These are phyloP conservation scores for Pholiota microspora DNA, from an alignment of 768 basidiomycete genomes.

Conservation along the genomic window DNA sequence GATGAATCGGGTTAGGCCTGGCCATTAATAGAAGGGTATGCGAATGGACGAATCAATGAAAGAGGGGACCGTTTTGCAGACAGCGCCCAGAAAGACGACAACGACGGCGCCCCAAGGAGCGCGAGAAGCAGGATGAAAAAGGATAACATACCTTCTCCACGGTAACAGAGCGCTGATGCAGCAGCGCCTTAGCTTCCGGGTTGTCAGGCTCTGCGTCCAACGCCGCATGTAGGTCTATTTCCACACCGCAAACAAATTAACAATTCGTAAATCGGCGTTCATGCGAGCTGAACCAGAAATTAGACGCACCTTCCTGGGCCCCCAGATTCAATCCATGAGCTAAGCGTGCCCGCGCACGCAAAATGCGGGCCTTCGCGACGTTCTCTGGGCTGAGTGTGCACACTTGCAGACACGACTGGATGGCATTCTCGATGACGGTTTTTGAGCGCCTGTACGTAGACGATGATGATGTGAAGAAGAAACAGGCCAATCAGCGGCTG, in stretches of 20 bases:
- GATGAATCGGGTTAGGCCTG: neutral
- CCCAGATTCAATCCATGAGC: slow-evolving; percentile 56
- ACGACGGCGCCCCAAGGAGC: neutral
- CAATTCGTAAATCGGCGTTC: neutral
- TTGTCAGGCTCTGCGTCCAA: slow-evolving; percentile 65
- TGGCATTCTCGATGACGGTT: slow-evolving; percentile 69
- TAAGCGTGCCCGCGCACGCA: slow-evolving; percentile 68
- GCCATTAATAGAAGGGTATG: neutral
- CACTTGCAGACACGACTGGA: slow-evolving; percentile 66
- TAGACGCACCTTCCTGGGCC: slow-evolving; percentile 58
- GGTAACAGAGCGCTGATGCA: slow-evolving; percentile 52
- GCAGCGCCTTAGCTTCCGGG: slow-evolving; percentile 60
- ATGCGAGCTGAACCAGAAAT: neutral
- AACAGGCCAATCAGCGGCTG: neutral
- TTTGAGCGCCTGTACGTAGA: slow-evolving; percentile 55
- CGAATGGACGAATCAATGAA: neutral
- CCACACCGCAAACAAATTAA: too few species aligned
- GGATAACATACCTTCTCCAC: slow-evolving; percentile 48
- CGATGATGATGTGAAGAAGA: neutral
- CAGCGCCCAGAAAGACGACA: neutral
- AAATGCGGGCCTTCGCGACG: slow-evolving; percentile 57
- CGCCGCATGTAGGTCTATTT: slow-evolving; percentile 67
- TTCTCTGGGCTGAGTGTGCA: slow-evolving; percentile 48
- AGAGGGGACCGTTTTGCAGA: neutral
- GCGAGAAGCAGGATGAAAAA: neutral